Base-by-base conservation (phyloP, 345 rosid genomes). In the Arabis alpina region DNA sequence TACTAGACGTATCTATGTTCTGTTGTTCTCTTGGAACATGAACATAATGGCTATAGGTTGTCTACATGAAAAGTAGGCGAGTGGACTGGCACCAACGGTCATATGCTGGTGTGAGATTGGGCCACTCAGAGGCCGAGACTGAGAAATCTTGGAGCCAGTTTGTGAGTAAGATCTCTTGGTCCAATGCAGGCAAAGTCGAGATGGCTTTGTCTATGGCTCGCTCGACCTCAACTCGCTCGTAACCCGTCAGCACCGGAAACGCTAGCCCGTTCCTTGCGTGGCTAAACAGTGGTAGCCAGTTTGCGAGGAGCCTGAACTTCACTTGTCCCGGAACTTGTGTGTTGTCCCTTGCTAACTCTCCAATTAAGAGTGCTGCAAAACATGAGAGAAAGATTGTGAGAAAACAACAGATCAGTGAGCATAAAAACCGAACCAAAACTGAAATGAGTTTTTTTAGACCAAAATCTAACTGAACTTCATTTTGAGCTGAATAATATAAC, bases 11-110 rank as follows among this genome's bases (percentile, higher is more conserved):
- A 73, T 49, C 41, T 48, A 28, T 64, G 53, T 34, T 43, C 53
- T 53, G 54, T 47, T 47, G 30, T 24, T 58, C 24, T 43, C 57
- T 4, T 34, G 41, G 54, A 54, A 56, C 44, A 39, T 7, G 48
- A 47, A 32, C 55, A 24, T 12, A 12, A 34, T 14, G 41, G 23
- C 61, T 28, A 15, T 5, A 2, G 57, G 50, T 16, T n/a, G 51
- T 34, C 79, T 72, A 77, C 45, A 72, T 53, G 64, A 79, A 64
- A 37, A 81, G 77, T 25, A 79, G 65, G 62, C 95, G 91, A 60
- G 87, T 82, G n/a, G 65, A 74, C 32, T 73, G 82, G 76, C 91
- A 91, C 96, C 96, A 91, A 11, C 88, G 89, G 43, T 91, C 86
- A 28, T 85, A 85, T 23, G 86, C 61, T 8, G 23, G 59, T 37